phyloP scores from a whole-genome alignment of 1,139 yeast genomes.

The Blastobotrys proliferans region DNA sequence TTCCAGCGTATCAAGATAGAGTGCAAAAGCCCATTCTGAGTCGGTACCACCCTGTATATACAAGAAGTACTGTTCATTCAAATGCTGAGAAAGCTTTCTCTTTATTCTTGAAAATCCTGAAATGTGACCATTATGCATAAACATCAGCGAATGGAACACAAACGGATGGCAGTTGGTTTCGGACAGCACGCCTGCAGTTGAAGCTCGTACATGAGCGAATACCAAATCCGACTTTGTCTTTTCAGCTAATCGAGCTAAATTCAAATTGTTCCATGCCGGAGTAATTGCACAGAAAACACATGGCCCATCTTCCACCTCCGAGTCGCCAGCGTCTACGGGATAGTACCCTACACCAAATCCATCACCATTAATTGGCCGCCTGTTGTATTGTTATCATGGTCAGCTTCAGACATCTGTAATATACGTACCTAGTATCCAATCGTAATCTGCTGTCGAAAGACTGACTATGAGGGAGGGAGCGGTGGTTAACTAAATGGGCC shows the following conservation, averaged over 20 bases:
- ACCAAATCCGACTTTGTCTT: constrained; percentile 81
- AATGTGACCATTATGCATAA: constrained; percentile 96
- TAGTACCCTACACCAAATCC: constrained; percentile 98
- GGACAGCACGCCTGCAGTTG: constrained; percentile 88
- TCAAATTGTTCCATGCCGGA: constrained; percentile 91
- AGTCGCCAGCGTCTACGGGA: constrained; percentile 44
- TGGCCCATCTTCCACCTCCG: constrained; percentile 56
- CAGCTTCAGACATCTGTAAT: background rate
- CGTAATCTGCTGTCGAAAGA: constrained; percentile 87
- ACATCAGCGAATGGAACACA: constrained; percentile 79
- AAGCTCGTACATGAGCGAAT: constrained; percentile 94
- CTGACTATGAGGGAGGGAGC: constrained; percentile 42
- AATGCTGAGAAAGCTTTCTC: constrained; percentile 58
- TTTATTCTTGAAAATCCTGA: constrained; percentile 71
- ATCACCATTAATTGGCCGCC: constrained; percentile 93
- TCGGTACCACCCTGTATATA: constrained; percentile 91
- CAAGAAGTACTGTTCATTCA: constrained; percentile 75
- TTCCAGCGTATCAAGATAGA: constrained; percentile 71
- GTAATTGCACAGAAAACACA: constrained; percentile 91
- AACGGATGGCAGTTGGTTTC: constrained; percentile 97
- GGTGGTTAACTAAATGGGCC: background rate
- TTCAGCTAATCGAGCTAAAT: constrained; percentile 76
- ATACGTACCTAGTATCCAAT: constrained; percentile 44
- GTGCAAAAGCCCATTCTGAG: constrained; percentile 90
- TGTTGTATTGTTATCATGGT: constrained; percentile 38